Evolutionary conservation across 768 basidiomycete genomes (phyloP), one percentile per base, ranked within the genome.

Genomic region (Piloderma croceum): DNA sequence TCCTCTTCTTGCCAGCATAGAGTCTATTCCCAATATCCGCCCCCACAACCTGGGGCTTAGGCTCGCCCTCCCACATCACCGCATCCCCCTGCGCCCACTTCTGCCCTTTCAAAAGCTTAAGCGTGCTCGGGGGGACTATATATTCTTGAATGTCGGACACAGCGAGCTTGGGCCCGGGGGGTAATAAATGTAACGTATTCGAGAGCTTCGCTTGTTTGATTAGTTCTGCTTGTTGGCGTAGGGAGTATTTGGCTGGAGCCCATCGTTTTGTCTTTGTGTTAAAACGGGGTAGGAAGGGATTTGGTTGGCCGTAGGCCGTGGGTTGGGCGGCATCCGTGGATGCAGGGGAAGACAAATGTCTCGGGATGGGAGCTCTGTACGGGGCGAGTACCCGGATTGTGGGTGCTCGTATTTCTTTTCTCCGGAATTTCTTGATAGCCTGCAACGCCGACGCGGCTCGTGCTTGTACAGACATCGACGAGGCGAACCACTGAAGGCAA

Each of bases 211-310:
- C 89, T 37, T 70, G 71, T 64, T 87, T 90, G 35, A 90, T 65
- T 24, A 91, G 68, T 31, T 85, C 83, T 9, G 83, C 84, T 58
- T 91, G 88, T 24, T 77, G 76, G 15, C 89, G 76, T 19, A 83
- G 61, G 4, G 87, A 90, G 50, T 83, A 81, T 45, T 73, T 75
- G 9, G 88, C 70, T 1, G 79, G 76, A 20, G 69, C 70, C 84
- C 85, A 89, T 56, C 74, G 67, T 17, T 76, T 77, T 0, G 78
- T 76, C 35, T 70, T 64, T 1, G 74, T 63, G 47, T 83, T 83
- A 39, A 68, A 70, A 34, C 64, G 69, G 4, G 86, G 73, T 31
- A 89, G 53, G 59, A 90, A 90, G 6, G 87, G 87, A 55, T 89
- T 90, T n/a, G n/a, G n/a, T n/a, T n/a, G n/a, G n/a, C n/a, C n/a